These are phyloP conservation scores for Halenospora varia DNA, from an alignment of 495 filamentous ascomycete genomes.

Conservation along the genomic window DNA sequence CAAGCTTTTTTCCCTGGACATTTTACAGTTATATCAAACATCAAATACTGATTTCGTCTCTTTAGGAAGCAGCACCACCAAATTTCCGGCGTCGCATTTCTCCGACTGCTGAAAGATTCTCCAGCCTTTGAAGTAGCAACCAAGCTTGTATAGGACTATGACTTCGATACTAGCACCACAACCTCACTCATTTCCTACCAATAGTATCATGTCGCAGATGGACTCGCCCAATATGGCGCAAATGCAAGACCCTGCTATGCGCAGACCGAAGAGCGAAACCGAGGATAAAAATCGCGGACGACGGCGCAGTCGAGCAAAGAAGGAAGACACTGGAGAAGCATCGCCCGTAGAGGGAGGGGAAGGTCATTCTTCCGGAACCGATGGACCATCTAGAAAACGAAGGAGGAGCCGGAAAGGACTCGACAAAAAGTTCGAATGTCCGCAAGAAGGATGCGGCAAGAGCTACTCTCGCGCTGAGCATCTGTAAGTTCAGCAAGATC, in stretches of 20 bases:
- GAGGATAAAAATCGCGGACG: conserved; percentile 41
- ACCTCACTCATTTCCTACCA: conserved; percentile 18
- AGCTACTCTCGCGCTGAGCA: conserved; percentile 96
- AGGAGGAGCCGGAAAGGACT: conserved; percentile 80
- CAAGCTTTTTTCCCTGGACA: not conserved
- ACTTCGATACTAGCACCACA: conserved; percentile 25
- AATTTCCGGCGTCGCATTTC: not conserved
- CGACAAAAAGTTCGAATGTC: conserved; percentile 95
- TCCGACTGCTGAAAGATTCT: not conserved
- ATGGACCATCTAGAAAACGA: conserved; percentile 57
- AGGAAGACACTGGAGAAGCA: conserved; percentile 18
- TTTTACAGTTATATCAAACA: not conserved
- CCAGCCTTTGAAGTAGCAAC: not conserved
- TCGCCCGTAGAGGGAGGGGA: conserved; percentile 23
- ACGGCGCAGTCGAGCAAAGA: conserved; percentile 44
- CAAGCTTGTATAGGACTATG: conserved; percentile 16
- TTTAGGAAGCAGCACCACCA: not conserved
- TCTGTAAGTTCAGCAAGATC: conserved; percentile 53
- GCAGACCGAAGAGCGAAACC: conserved; percentile 34
- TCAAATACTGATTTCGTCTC: not conserved
- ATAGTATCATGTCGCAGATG: conserved; percentile 24
- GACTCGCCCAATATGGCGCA: conserved; percentile 14
- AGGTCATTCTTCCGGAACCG: conserved; percentile 47
- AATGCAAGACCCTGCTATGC: conserved; percentile 17
- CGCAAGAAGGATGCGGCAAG: conserved; percentile 85